Base-by-base conservation (phyloP, 2,329 filamentous ascomycete species). In the Aspergillus arachidicola region DNA sequence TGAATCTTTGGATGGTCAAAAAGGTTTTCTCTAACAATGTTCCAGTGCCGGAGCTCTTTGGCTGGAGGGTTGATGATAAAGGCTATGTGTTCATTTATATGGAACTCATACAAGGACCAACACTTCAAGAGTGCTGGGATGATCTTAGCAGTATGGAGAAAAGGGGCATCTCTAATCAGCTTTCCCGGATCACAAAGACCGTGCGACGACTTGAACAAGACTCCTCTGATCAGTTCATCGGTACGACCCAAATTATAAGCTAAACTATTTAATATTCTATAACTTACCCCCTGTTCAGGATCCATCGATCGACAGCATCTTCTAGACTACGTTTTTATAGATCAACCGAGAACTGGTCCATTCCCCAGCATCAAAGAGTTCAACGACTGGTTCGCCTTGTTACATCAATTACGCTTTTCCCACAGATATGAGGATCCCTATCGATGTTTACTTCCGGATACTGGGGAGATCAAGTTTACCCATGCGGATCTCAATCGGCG, bases 41-140 rank as follows among this genome's bases (percentile, higher is more conserved):
- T 38, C 76, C 76, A 48, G 76, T 77, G 34, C 77, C 78, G 2
- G 74, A 80, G 60, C 63, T 78, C 23, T 79, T 75, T 68, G 76
- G 76, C 21, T 80, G 75, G 75, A 67, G 64, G 26, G 62, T 69
- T 21, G 64, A 72, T 36, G 64, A 69, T 1, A 34, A 61, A 7
- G 59, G 60, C 28, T 62, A 68, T 32, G 65, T 71, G 4, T 76
- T 74, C 59, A 71, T 78, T 41, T 76, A 77, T 60, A 77, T 76
- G 73, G 69, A 77, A 58, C 61, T 73, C 28, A 71, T 77, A 32
- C 21, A 62, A 58, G 72, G 73, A 32, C 62, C 60, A 26, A 73
- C 71, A 7, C 62, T 77, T 16, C 48, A 69, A 10, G 60, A 76
- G 57, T 53, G 59, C 23, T 76, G 75, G 75, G 51, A 64, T 28